A percentile compares a stretch with the other conserved stretches of the same genome.
phyloP scores from a whole-genome alignment of 164 flowering plant genomes.

The Tetracentron sinense region DNA sequence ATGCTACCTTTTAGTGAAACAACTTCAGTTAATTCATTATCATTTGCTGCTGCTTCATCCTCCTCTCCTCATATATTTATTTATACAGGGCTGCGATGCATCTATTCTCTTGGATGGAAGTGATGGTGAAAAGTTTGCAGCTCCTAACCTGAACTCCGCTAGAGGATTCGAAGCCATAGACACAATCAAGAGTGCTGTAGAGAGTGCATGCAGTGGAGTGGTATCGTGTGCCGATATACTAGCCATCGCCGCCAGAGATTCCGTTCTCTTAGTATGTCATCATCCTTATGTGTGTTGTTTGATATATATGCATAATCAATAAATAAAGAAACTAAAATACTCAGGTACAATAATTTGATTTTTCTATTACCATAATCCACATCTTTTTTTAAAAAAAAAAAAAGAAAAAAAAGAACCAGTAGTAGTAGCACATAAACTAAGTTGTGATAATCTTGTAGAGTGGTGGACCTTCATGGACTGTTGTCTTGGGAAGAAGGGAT shows the following conservation, averaged over 20 bases:
- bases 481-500: constrained; percentile 72
- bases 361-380: no score
- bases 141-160: constrained; percentile 55
- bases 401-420: no score
- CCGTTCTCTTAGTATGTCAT: constrained; percentile 48
- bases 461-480: constrained; percentile 78
- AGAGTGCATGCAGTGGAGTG: constrained; percentile 55
- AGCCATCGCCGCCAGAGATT: constrained; percentile 65
- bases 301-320: no score
- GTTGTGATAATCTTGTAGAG: constrained; percentile 33
- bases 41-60: neutral
- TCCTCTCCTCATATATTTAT: neutral
- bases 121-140: constrained; percentile 56
- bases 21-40: no score
- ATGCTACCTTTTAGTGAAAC: no score
- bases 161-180: constrained; percentile 79
- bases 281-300: neutral
- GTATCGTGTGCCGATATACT: constrained; percentile 91
- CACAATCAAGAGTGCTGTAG: constrained; percentile 60
- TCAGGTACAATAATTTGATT: no score
- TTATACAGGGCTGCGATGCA: constrained; percentile 75
- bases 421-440: neutral
- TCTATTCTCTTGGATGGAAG: constrained; percentile 67
- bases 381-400: no score
- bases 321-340: no score